phyloP scores from a whole-genome alignment of 2,329 filamentous ascomycete genomes.

The Paracoccidioides brasiliensis region DNA sequence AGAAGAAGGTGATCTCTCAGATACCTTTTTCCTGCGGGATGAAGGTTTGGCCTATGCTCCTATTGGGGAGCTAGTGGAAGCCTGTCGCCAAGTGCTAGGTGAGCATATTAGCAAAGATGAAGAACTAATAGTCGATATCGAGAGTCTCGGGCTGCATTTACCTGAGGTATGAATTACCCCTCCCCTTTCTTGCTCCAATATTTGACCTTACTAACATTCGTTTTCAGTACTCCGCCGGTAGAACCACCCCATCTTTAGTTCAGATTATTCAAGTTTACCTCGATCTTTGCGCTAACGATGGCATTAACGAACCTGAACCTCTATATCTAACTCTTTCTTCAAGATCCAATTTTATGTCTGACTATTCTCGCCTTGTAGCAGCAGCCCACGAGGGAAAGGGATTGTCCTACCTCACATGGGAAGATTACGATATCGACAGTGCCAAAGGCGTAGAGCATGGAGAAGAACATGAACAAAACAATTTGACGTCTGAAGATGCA shows the following conservation, averaged over 20 bases:
- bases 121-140: constrained; percentile 44
- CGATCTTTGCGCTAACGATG: constrained; percentile 47
- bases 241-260: constrained; percentile 39
- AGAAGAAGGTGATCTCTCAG: constrained; percentile 38
- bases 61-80: constrained; percentile 43
- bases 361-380: constrained; percentile 39
- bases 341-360: constrained; percentile 41
- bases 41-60: constrained; percentile 40
- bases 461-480: not conserved
- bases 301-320: constrained; percentile 38
- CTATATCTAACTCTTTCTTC: constrained; percentile 46
- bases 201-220: constrained; percentile 17
- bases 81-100: constrained; percentile 42
- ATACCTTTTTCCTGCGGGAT: constrained; percentile 46
- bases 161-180: constrained; percentile 39
- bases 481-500: not conserved
- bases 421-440: constrained; percentile 11
- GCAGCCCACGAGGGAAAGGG: constrained; percentile 46
- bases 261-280: constrained; percentile 49
- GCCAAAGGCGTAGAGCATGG: constrained; percentile 6
- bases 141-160: constrained; percentile 42
- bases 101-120: constrained; percentile 44
- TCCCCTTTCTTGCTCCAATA: not conserved
- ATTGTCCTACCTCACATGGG: constrained; percentile 29
- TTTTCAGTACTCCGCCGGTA: constrained; percentile 36